Percentiles rank a stretch among this genome's conserved stretches.
Evolutionary conservation across 768 basidiomycete species (phyloP).

Genomic region (Neoboletus brunneissimus): DNA sequence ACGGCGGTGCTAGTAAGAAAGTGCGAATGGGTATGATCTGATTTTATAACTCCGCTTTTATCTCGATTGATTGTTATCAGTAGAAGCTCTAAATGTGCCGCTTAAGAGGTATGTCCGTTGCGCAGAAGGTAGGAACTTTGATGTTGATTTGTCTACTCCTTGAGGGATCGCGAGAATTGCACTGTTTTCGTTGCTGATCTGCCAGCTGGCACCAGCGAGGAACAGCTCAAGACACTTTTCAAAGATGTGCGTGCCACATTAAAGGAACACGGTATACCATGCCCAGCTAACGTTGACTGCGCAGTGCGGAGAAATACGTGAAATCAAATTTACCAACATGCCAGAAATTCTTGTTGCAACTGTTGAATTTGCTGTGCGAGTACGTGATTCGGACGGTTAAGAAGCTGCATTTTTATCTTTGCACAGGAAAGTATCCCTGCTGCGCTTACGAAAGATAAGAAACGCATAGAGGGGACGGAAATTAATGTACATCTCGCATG

Average conservation of each 20-base stretch:
- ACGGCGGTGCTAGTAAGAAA: slow-evolving; percentile 58
- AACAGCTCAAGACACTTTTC: slow-evolving; percentile 71
- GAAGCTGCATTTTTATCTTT: neutral
- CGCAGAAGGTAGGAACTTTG: neutral
- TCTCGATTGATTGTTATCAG: neutral
- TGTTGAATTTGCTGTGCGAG: slow-evolving; percentile 79
- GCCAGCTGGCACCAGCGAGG: slow-evolving; percentile 52
- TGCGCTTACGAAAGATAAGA: slow-evolving; percentile 94
- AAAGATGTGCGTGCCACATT: slow-evolving; percentile 63
- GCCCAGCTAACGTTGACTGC: slow-evolving; percentile 11
- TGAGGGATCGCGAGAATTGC: slow-evolving; percentile 91
- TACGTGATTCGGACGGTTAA: slow-evolving; percentile 3
- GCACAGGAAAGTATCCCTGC: slow-evolving; percentile 74
- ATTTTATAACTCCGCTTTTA: neutral
- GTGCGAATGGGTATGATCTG: slow-evolving; percentile 52
- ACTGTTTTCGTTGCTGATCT: slow-evolving; percentile 86
- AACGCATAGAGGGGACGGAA: slow-evolving; percentile 71
- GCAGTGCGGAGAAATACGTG: slow-evolving; percentile 86
- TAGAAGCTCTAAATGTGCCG: slow-evolving; percentile 45
- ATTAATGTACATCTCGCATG: slow-evolving; percentile 86
- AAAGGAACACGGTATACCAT: neutral
- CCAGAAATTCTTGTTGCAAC: slow-evolving; percentile 67
- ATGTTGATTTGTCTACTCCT: neutral
- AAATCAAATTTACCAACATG: slow-evolving; percentile 72
- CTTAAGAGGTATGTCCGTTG: slow-evolving; percentile 54